Evolutionary conservation across 352 stramenopile genomes (phyloP).

Genomic region (Phytophthora europaea): DNA sequence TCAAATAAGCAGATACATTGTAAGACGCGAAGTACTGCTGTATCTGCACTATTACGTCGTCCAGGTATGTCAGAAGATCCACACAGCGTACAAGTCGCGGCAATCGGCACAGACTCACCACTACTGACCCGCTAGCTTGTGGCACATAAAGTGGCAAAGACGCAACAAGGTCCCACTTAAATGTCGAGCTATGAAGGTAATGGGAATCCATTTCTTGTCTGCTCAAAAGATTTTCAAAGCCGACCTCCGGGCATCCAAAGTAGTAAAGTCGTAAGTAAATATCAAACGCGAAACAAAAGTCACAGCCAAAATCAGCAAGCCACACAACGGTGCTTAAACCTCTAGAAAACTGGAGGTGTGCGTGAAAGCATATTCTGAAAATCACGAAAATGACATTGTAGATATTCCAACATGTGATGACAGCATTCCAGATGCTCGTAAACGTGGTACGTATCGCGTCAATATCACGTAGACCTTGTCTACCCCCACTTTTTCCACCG

Average conservation of each 20-base stretch:
- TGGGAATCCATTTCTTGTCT: constrained; percentile 40
- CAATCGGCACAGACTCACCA: constrained; percentile 59
- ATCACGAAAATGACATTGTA: constrained; percentile 79
- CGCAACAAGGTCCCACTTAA: constrained; percentile 66
- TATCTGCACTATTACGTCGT: constrained; percentile 74
- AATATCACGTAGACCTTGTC: background rate
- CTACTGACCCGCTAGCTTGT: constrained; percentile 16
- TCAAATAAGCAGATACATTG: constrained; percentile 78
- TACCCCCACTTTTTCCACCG: too few relatives aligned
- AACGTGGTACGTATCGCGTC: background rate
- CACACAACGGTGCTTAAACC: constrained; percentile 35
- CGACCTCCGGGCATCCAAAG: constrained; percentile 62
- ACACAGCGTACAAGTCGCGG: constrained; percentile 66
- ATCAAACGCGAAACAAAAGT: constrained; percentile 62
- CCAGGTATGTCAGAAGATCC: constrained; percentile 64
- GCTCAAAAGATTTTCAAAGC: constrained; percentile 54
- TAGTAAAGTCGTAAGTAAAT: constrained; percentile 81
- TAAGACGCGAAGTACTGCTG: constrained; percentile 73
- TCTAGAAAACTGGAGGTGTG: constrained; percentile 47
- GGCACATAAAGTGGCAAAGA: constrained; percentile 65
- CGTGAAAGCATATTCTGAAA: constrained; percentile 78
- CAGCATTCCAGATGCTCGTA: constrained; percentile 56
- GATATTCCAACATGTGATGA: constrained; percentile 73
- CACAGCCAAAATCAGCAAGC: constrained; percentile 61
- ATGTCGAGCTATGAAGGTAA: constrained; percentile 54